A percentile compares a stretch with the other conserved stretches of the same genome.
Conservation (phyloP, 352 stramenopile species). For the Blastocystis sp. region DNA sequence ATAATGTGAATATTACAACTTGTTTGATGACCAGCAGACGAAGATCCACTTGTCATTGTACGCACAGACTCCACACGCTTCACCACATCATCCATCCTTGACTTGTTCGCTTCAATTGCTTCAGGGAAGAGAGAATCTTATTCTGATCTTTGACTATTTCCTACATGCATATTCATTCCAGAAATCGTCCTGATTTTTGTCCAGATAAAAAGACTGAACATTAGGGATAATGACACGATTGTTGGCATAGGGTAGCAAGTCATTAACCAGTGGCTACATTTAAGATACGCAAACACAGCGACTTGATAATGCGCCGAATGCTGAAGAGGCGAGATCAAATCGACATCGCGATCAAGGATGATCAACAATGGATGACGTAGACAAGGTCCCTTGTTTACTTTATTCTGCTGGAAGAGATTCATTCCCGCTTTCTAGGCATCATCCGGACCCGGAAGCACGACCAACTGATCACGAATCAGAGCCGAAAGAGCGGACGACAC, state of each 20-base stretch:
- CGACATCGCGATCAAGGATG: constrained; percentile 91
- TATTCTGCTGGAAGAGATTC: constrained; percentile 24
- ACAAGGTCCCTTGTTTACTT: constrained; percentile 36
- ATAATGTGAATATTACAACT: background rate
- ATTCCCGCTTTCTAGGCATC: constrained; percentile 21
- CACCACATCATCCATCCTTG: constrained; percentile 74
- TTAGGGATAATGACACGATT: constrained; percentile 80
- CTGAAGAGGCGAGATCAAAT: constrained; percentile 88
- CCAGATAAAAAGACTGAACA: constrained; percentile 50
- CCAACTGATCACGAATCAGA: constrained; percentile 48
- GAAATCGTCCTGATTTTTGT: constrained; percentile 58
- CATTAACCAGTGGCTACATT: constrained; percentile 84
- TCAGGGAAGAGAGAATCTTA: constrained; percentile 76
- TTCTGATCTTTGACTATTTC: background rate
- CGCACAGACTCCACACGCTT: constrained; percentile 69
- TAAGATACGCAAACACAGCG: background rate
- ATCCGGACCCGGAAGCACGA: background rate
- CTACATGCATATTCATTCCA: constrained; percentile 56
- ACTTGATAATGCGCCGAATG: constrained; percentile 75
- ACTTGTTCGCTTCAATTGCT: constrained; percentile 77
- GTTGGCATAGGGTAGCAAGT: constrained; percentile 86
- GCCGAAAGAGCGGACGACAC: constrained; percentile 70
- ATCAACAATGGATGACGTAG: constrained; percentile 81
- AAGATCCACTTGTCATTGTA: constrained; percentile 62
- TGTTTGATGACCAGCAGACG: background rate